Evolutionary conservation across 1,139 yeast genomes (phyloP).

Genomic region (Tardiomyces digboiensis): DNA sequence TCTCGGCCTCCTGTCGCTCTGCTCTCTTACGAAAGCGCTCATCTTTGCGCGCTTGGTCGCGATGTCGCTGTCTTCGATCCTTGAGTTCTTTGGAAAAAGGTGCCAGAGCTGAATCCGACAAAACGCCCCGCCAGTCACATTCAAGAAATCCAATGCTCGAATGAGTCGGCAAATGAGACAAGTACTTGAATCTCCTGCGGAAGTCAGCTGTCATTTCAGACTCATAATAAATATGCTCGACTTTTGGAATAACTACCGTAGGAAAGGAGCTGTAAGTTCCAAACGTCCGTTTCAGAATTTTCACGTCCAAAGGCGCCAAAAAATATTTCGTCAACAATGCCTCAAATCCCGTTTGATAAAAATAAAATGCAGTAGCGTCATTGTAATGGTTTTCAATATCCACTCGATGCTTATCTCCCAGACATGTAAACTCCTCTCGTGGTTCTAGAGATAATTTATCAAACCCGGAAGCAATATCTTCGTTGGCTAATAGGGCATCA

Average conservation of each 20-base stretch:
- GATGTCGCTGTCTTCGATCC: constrained; percentile 47
- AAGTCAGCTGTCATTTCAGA: constrained; percentile 44
- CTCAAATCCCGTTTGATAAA: constrained; percentile 68
- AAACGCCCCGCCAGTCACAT: constrained; percentile 62
- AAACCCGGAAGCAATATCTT: too few species aligned
- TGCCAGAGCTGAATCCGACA: constrained; percentile 44
- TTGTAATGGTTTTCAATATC: neutral
- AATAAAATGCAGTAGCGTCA: constrained; percentile 39
- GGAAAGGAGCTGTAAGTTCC: constrained; percentile 62
- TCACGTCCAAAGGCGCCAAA: constrained; percentile 70
- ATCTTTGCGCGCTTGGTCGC: constrained; percentile 49
- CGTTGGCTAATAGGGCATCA: neutral
- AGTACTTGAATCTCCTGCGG: constrained; percentile 56
- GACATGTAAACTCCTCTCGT: neutral
- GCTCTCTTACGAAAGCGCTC: constrained; percentile 56
- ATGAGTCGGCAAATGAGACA: constrained; percentile 78
- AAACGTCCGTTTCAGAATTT: constrained; percentile 56
- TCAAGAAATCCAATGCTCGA: constrained; percentile 79
- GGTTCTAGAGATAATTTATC: neutral
- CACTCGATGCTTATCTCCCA: neutral
- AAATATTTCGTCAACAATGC: constrained; percentile 51
- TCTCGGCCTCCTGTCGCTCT: constrained; percentile 47
- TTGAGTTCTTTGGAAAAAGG: constrained; percentile 50
- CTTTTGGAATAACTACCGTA: constrained; percentile 43
- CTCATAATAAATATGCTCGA: constrained; percentile 65